These are phyloP conservation scores for Achaetomium macrosporum DNA, from an alignment of 2,329 filamentous ascomycete genomes.

Conservation along the genomic window DNA sequence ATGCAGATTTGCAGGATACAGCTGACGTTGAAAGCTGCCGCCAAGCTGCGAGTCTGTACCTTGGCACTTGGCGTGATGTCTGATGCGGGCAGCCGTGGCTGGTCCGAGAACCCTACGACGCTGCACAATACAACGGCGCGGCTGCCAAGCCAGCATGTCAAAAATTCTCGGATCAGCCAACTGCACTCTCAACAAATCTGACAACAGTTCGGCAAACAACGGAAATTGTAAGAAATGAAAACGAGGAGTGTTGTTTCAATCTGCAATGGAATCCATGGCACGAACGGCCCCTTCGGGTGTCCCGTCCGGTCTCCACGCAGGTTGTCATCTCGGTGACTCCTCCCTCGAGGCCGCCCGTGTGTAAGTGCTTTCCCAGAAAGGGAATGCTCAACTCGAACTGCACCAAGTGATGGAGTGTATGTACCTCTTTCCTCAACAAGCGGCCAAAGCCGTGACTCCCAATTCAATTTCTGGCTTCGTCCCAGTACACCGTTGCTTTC, in stretches of 20 bases:
- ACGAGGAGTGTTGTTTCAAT: background rate
- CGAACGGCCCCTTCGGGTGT: conserved; percentile 8
- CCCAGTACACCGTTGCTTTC: background rate
- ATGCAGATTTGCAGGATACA: no score
- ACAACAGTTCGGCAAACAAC: background rate
- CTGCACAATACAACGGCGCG: conserved; percentile 15
- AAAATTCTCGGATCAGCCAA: background rate
- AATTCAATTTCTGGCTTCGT: background rate
- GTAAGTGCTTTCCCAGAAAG: conserved; percentile 15
- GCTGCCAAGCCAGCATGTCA: conserved; percentile 12
- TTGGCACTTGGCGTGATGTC: no score
- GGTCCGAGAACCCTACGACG: conserved; percentile 4
- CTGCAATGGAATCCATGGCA: background rate
- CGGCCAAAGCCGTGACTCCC: background rate
- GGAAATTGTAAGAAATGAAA: background rate
- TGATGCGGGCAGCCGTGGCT: no score
- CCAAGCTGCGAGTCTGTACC: background rate
- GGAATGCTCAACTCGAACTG: background rate
- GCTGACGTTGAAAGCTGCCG: background rate
- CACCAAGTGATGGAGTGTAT: background rate
- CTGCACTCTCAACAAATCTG: conserved; percentile 13
- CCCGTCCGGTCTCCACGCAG: conserved; percentile 11
- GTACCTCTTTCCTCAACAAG: background rate
- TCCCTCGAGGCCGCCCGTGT: conserved; percentile 1
- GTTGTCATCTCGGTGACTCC: conserved; percentile 21